Conservation (phyloP, 2,329 filamentous ascomycete species). For the Neophaeococcomyces mojaviensis region DNA sequence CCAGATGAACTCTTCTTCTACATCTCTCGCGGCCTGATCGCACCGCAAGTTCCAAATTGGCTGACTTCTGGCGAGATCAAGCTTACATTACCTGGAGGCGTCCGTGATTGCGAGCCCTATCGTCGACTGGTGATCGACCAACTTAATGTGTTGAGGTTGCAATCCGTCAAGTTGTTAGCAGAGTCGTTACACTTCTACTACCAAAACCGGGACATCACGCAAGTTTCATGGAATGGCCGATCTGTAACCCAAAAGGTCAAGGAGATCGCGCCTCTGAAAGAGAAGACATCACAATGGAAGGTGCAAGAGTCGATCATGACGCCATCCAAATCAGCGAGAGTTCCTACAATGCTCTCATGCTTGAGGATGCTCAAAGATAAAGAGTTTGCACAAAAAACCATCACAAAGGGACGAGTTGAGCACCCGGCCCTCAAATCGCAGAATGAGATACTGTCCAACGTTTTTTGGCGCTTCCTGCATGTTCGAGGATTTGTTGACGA, state of each 20-base stretch:
- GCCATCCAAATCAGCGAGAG: constrained; percentile 35
- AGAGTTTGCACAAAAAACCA: constrained; percentile 62
- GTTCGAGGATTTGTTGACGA: constrained; percentile 76
- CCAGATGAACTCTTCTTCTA: constrained; percentile 89
- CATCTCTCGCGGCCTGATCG: constrained; percentile 72
- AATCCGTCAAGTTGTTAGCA: constrained; percentile 69
- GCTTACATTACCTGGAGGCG: constrained; percentile 77
- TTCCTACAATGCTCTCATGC: constrained; percentile 16
- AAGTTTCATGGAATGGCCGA: constrained; percentile 78
- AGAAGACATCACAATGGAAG: constrained; percentile 61
- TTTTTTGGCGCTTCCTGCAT: constrained; percentile 82
- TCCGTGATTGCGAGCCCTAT: constrained; percentile 72
- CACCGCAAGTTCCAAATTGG: constrained; percentile 71
- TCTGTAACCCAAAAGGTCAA: constrained; percentile 59
- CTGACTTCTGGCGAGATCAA: constrained; percentile 72
- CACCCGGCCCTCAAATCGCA: constrained; percentile 44
- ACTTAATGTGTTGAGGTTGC: constrained; percentile 66
- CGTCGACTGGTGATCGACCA: constrained; percentile 67
- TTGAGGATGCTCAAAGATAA: constrained; percentile 61
- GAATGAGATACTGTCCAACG: constrained; percentile 65
- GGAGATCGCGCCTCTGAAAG: constrained; percentile 45
- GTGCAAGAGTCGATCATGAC: constrained; percentile 47
- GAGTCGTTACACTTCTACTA: constrained; percentile 77
- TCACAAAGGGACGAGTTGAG: constrained; percentile 33
- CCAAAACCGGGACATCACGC: constrained; percentile 66